Evolutionary conservation across 1,284 basidiomycete genomes (phyloP).

Genomic region (Marasmius oreades): DNA sequence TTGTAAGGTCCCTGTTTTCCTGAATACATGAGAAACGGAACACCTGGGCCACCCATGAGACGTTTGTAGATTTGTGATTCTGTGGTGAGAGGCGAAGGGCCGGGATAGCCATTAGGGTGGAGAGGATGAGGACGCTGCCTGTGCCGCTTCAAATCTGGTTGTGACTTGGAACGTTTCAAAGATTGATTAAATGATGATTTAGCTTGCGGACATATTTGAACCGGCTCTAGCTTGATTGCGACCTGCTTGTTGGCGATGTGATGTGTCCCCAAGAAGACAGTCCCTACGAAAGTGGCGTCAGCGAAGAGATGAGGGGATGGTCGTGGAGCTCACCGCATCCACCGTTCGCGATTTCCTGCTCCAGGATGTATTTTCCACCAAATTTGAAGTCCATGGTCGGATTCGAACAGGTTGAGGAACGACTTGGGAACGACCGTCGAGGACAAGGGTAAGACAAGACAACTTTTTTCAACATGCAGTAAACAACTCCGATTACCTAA

Average conservation of each 20-base stretch:
- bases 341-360: slow-evolving; percentile 93
- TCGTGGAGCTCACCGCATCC: slow-evolving; percentile 70
- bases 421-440: not conserved
- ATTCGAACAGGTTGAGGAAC: not conserved
- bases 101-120: slow-evolving; percentile 19
- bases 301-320: not conserved
- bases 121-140: slow-evolving; percentile 8
- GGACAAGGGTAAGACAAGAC: not conserved
- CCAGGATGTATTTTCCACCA: slow-evolving; percentile 89
- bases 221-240: slow-evolving; percentile 94
- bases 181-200: not conserved
- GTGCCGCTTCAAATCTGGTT: slow-evolving; percentile 48
- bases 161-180: slow-evolving; percentile 15
- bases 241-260: slow-evolving; percentile 96
- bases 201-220: slow-evolving; percentile 35
- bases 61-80: slow-evolving; percentile 92
- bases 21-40: slow-evolving; percentile 94
- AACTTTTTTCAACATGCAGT: not conserved
- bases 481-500: not conserved
- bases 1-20: slow-evolving; percentile 95
- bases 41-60: slow-evolving; percentile 89
- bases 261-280: slow-evolving; percentile 93
- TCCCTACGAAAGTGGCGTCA: slow-evolving; percentile 45
- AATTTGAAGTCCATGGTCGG: slow-evolving; percentile 37
- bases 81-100: slow-evolving; percentile 74